Evolutionary conservation across 108 stramenopile genomes (phyloP), one percentile per base, ranked within the genome.

Genomic region (Ochromonas danica): DNA sequence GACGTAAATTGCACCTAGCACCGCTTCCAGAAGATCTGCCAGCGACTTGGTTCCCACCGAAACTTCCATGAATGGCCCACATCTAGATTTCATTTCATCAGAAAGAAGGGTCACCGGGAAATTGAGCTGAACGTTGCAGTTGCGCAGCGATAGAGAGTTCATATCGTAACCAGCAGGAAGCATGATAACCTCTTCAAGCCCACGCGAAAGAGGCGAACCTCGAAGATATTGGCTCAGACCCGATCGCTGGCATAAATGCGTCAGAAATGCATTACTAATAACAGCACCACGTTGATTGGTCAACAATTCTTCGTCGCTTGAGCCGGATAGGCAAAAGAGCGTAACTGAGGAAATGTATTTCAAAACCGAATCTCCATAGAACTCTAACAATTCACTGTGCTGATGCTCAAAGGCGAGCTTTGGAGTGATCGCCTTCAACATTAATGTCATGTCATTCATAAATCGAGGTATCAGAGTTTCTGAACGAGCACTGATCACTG

Each of bases 361-460:
- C 14, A 70, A 22, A 40, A 70, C 10, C 39, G 39, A 70, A 70
- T 70, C 67, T 31, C 67, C 67, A 10, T 31, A 22, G 33, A 70
- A 70, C 33, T 70, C 67, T 31, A 70, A 70, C 40, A 14, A 17
- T 22, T 70, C 67, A 10, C 14, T 17, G 10, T 70, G 39, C 10
- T 31, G 22, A 10, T 31, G 10, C 22, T 70, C 67, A 31, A 31
- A 17, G 10, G 67, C 40, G 39, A 10, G 36, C 40, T 10, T 17
- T 17, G 67, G 10, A 17, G 67, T 70, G 14, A 70, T 38, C 22
- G 67, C 67, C 40, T 70, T 31, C n/a, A n/a, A n/a, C n/a, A n/a
- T n/a, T n/a, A n/a, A n/a, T n/a, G n/a, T n/a, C n/a, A n/a, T n/a
- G n/a, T n/a, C n/a, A n/a, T n/a, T n/a, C n/a, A n/a, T n/a, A n/a